These are phyloP conservation scores for Termitomyces sp. DNA, from an alignment of 768 basidiomycete species.

Conservation along the genomic window DNA sequence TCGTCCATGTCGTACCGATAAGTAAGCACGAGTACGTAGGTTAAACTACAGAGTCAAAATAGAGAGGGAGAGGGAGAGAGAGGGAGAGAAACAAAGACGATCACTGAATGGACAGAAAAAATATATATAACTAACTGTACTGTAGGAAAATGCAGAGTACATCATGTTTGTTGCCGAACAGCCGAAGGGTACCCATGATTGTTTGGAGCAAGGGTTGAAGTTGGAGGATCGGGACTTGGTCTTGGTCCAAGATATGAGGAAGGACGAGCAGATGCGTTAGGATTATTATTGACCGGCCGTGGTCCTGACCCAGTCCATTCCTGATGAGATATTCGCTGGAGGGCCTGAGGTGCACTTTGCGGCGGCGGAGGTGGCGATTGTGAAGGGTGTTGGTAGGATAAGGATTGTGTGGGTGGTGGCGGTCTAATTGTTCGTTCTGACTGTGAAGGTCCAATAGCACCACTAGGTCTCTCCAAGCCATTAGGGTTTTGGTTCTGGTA, in stretches of 20 bases:
- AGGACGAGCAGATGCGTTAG: conserved; percentile 39
- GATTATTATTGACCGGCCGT: conserved; percentile 35
- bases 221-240: conserved; percentile 41
- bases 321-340: conserved; percentile 23
- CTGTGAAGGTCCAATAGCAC: conserved; percentile 31
- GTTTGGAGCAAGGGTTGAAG: conserved; percentile 31
- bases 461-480: conserved; percentile 44
- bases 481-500: conserved; percentile 33
- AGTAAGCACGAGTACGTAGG: conserved; percentile 27
- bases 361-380: conserved; percentile 35
- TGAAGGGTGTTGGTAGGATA: conserved; percentile 30
- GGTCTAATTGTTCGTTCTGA: conserved; percentile 37
- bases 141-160: conserved; percentile 21
- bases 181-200: conserved; percentile 47
- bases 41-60: conserved; percentile 58
- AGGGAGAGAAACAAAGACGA: conserved; percentile 18
- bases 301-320: conserved; percentile 41
- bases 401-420: conserved; percentile 31
- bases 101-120: conserved; percentile 21
- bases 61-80: no score
- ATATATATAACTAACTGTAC: conserved; percentile 24
- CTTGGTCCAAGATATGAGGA: conserved; percentile 45
- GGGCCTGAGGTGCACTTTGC: conserved; percentile 14
- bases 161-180: conserved; percentile 50
- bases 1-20: conserved; percentile 59